Evolutionary conservation across 805 yeast genomes (phyloP), one percentile per base, ranked within the genome.

Genomic region (Sugiyamaella floridensis): DNA sequence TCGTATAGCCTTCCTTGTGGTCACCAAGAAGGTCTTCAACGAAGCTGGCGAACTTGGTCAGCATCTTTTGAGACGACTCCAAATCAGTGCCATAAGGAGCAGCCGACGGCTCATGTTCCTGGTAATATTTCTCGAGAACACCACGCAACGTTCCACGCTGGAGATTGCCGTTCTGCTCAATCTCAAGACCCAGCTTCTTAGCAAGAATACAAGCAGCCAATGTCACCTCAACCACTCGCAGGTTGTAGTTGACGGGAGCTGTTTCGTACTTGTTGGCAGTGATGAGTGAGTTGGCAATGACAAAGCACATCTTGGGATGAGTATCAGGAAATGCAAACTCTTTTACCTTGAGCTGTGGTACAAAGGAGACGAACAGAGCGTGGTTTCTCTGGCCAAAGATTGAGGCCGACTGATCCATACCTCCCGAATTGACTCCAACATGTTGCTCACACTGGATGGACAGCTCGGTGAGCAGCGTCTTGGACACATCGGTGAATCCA

Each of bases 341-440:
- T 32, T 74, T 69, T 1, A 81, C 87, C 37, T 63, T 68, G 46
- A 85, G 70, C 55, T 71, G 64, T 1, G 90, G 89, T 55, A 75
- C 73, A 68, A 83, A 84, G 58, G 77, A 78, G 16, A 84, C 79
- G 58, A 76, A 74, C 51, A 83, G 67, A 1, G 83, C 84, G 57
- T 83, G 79, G 54, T 73, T 74, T 43, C 67, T 69, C 60, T 76
- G 80, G 18, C 89, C 89, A 58, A 77, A 82, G 20, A 85, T 75
- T 0, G 85, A 79, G 2, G 89, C 89, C 47, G 84, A 76, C 67
- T 84, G 89, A 63, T 84, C 89, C 85, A 84, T 79, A 41, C 89
- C 89, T n/a, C 89, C 90, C 37, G 83, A 80, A 64, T 81, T 83
- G 49, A 84, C 85, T 37, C 89, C 89, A 40, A 84, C 80, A 50